Percentiles rank a stretch among this genome's conserved stretches.
Evolutionary conservation across 1,139 yeast genomes (phyloP).

Genomic region (Protomyces pachydermus): DNA sequence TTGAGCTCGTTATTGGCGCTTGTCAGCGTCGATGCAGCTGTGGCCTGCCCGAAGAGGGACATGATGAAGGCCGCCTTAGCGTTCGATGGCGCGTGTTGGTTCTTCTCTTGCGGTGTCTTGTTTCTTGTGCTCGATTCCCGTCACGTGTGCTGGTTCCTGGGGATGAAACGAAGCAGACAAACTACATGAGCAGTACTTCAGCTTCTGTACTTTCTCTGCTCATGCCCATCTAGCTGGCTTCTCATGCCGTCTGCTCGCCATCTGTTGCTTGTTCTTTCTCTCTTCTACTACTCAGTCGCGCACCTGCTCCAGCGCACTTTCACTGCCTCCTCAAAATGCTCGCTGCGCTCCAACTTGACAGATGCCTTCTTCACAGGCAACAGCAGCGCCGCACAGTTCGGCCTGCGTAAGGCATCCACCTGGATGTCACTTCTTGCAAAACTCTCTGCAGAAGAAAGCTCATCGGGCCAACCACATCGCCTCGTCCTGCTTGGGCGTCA

Average conservation of each 20-base stretch:
- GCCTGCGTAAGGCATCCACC: not conserved
- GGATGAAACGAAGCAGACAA: no score
- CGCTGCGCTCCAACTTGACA: not conserved
- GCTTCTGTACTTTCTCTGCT: no score
- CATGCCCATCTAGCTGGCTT: no score
- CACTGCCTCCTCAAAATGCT: not conserved
- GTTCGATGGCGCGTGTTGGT: no score
- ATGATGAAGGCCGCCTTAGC: not conserved
- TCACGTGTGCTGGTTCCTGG: no score
- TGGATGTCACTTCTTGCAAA: constrained; percentile 3
- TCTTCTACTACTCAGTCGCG: not conserved
- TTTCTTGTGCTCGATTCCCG: no score
- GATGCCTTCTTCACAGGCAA: not conserved
- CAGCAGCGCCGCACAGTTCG: not conserved
- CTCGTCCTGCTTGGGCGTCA: constrained; percentile 45
- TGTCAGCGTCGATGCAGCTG: not conserved
- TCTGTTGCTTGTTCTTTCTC: not conserved
- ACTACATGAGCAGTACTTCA: no score
- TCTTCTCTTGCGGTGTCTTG: no score
- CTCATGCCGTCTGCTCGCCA: no score
- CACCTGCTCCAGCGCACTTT: not conserved
- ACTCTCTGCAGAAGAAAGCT: not conserved
- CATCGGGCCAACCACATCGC: not conserved
- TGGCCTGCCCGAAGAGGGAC: not conserved
- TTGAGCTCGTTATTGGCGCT: constrained; percentile 34